Evolutionary conservation across 2,329 filamentous ascomycete genomes (phyloP), one percentile per base, ranked within the genome.

Genomic region (Penicillium sp.): DNA sequence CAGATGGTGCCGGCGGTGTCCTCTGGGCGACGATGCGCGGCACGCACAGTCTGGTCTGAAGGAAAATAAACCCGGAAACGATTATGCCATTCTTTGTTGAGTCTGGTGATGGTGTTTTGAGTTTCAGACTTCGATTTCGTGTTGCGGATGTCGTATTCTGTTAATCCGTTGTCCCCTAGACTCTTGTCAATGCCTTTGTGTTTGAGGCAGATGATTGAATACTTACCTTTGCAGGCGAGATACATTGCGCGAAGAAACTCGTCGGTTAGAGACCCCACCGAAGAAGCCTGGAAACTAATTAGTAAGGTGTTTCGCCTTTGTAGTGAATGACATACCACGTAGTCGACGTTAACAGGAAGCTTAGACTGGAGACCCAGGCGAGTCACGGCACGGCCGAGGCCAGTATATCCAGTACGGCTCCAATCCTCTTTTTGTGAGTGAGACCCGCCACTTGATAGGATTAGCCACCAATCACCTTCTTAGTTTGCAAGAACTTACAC

Each of bases 61-160:
- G 88, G 89, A 54, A 90, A 95, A 62, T 89, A 93, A 35, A 94
- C 74, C 7, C 81, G 76, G 50, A 92, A 76, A 32, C 71, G 70
- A 20, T 77, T 64, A 44, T 66, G 60, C 59, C 54, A 73, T 56
- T 63, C 60, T 6, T 65, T 23, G 68, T 47, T 35, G 39, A 51
- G 42, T 8, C 38, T 32, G 46, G 69, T 32, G 66, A 39, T 29
- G 67, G 48, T 71, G 51, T 11, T 71, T 70, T 11, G 66, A 57
- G 39, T 39, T 20, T 33, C 37, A 1, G 51, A 50, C 12, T 54
- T 48, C 5, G 46, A 36, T 36, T 59, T 61, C 2, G 48, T 44
- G 6, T 46, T 61, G 28, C 68, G 65, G 36, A 66, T 61, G 5
- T 52, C 50, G 35, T 68, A 68, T 34, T 71, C 70, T 7, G 54